These are phyloP conservation scores for Terfezia claveryi DNA, from an alignment of 495 filamentous ascomycete genomes.

Conservation along the genomic window DNA sequence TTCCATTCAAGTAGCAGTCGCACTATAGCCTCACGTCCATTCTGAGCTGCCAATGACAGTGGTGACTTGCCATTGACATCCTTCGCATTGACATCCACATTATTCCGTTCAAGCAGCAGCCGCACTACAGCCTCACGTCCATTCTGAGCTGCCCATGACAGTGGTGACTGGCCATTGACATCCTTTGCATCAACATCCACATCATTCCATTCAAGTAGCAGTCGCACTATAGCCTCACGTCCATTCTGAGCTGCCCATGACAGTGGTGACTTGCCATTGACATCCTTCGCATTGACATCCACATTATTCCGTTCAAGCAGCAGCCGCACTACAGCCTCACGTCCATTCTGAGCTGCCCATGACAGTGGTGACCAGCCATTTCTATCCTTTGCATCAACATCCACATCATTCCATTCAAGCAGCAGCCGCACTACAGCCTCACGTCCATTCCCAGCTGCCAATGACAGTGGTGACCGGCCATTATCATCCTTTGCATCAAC, in stretches of 20 bases:
- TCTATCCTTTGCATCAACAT: no score
- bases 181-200: conserved; percentile 8
- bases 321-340: no score
- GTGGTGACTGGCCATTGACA: background rate
- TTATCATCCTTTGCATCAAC: no score
- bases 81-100: background rate
- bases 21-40: background rate
- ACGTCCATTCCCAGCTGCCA: no score
- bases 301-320: conserved; percentile 5
- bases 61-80: background rate
- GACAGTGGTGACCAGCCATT: no score
- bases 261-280: conserved; percentile 2
- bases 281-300: conserved; percentile 3
- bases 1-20: background rate
- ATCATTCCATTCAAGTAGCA: conserved; percentile 4
- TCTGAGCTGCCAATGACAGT: background rate
- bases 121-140: no score
- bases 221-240: background rate
- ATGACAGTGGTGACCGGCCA: no score
- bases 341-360: no score
- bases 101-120: background rate
- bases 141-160: background rate
- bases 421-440: no score
- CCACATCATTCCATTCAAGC: no score
- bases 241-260: conserved; percentile 6